phyloP scores from a whole-genome alignment of 148 eudicot genomes.

The Rhododendron griersonianum region DNA sequence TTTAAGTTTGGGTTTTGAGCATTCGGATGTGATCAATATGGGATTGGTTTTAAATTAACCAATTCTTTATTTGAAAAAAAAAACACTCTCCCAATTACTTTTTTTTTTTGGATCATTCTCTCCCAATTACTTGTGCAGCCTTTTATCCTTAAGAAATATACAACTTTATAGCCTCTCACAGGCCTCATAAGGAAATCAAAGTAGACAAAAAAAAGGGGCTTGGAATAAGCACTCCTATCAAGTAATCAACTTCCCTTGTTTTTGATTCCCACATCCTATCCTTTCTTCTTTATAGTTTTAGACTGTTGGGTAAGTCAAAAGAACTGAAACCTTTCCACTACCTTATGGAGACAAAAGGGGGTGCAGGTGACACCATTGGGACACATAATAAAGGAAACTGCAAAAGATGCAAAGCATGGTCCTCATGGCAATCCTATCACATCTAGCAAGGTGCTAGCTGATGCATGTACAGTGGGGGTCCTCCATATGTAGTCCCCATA shows the following conservation, averaged over 20 bases:
- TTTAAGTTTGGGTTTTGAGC: not conserved
- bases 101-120: too few relatives aligned
- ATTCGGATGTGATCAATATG: not conserved
- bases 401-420: not conserved
- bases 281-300: not conserved
- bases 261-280: not conserved
- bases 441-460: not conserved
- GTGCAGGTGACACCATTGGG: not conserved
- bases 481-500: not conserved
- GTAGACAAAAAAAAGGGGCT: not conserved
- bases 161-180: not conserved
- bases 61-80: too few relatives aligned
- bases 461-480: not conserved
- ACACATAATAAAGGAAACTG: constrained; percentile 5
- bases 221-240: not conserved
- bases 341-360: not conserved
- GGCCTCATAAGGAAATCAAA: not conserved
- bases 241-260: not conserved
- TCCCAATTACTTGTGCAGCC: too few relatives aligned
- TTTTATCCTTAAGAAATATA: not conserved
- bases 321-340: not conserved
- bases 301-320: not conserved
- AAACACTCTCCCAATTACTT: too few relatives aligned
- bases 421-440: not conserved
- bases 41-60: too few relatives aligned